A percentile compares a stretch with the other conserved stretches of the same genome.
Conservation (phyloP, 805 yeast genomes). For the Candida oleophila region DNA sequence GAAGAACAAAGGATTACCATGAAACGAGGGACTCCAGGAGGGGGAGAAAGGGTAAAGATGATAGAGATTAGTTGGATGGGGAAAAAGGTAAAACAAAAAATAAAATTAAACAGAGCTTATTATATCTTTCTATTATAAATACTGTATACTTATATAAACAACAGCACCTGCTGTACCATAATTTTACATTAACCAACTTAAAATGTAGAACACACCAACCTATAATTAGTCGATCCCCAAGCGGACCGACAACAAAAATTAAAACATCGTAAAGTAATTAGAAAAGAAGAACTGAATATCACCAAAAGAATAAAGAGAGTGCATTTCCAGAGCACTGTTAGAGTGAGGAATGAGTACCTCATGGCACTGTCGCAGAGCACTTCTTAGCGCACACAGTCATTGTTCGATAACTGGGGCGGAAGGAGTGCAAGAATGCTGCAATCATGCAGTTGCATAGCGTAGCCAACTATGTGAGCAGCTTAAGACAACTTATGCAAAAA, state of each 20-base stretch:
- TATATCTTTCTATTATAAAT: neutral
- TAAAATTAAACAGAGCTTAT: too few species aligned
- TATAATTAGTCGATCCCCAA: too few species aligned
- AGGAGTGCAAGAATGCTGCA: too few species aligned
- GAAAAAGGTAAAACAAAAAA: too few species aligned
- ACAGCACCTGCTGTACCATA: neutral
- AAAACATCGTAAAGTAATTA: neutral
- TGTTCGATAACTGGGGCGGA: too few species aligned
- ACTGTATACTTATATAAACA: neutral
- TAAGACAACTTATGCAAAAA: too few species aligned
- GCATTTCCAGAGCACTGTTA: too few species aligned
- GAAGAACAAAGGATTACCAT: slow-evolving; percentile 69
- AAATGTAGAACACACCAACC: neutral
- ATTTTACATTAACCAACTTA: neutral
- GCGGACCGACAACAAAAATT: neutral
- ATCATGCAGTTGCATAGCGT: too few species aligned
- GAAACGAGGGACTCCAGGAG: slow-evolving; percentile 26
- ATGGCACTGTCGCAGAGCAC: too few species aligned
- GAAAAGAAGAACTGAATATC: neutral
- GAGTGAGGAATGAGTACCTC: too few species aligned
- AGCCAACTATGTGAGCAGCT: too few species aligned
- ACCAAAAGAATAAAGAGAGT: neutral
- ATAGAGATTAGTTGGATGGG: slow-evolving; percentile 24
- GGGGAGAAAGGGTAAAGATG: slow-evolving; percentile 20
- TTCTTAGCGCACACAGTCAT: too few species aligned